Evolutionary conservation across 2,329 filamentous ascomycete species (phyloP).

Genomic region (Hypoxylon sp.): DNA sequence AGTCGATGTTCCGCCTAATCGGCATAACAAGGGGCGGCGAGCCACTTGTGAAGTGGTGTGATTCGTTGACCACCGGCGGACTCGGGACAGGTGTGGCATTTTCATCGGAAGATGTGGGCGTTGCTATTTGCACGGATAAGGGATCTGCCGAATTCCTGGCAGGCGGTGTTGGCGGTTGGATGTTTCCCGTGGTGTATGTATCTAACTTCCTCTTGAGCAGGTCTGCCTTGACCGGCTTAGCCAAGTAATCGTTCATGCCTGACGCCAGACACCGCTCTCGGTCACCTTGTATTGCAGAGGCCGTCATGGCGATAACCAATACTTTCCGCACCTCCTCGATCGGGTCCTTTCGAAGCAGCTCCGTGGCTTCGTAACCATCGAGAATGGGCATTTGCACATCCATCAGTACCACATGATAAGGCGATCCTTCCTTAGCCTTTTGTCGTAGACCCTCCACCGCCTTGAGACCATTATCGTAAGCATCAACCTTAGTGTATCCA

Average conservation of each 20-base stretch:
- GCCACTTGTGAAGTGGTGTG: slow-evolving; percentile 27
- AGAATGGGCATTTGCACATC: slow-evolving; percentile 96
- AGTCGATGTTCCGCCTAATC: slow-evolving; percentile 38
- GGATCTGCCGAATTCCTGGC: slow-evolving; percentile 34
- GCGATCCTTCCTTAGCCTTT: slow-evolving; percentile 73
- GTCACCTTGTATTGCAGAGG: slow-evolving; percentile 92
- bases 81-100: slow-evolving; percentile 36
- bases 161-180: slow-evolving; percentile 43
- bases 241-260: slow-evolving; percentile 97
- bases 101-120: slow-evolving; percentile 16
- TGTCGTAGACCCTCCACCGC: slow-evolving; percentile 85
- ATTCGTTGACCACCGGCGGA: slow-evolving; percentile 26
- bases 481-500: slow-evolving; percentile 82
- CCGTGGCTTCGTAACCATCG: slow-evolving; percentile 91
- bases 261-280: slow-evolving; percentile 94
- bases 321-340: slow-evolving; percentile 81
- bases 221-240: slow-evolving; percentile 91
- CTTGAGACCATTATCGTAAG: slow-evolving; percentile 88
- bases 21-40: slow-evolving; percentile 40
- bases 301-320: slow-evolving; percentile 97
- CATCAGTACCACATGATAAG: slow-evolving; percentile 93
- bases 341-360: slow-evolving; percentile 78
- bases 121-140: slow-evolving; percentile 10
- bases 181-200: slow-evolving; percentile 58
- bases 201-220: slow-evolving; percentile 85